A percentile compares a stretch with the other conserved stretches of the same genome.
Conservation (phyloP, 1,139 yeast species). For the Geotrichum klebahnii region DNA sequence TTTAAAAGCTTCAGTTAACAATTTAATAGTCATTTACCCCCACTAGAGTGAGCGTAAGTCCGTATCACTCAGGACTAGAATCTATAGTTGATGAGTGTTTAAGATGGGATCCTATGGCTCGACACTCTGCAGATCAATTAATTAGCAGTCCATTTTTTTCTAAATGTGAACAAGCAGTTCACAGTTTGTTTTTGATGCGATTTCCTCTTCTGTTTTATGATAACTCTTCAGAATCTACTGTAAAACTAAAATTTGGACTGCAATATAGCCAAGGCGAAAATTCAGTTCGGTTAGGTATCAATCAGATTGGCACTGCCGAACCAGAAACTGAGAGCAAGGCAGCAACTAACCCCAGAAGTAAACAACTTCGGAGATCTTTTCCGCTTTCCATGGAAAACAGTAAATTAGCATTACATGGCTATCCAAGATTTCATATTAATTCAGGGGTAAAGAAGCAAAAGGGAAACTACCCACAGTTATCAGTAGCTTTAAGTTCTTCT, state of each 20-base stretch:
- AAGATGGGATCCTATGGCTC: conserved; percentile 54
- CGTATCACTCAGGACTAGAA: conserved; percentile 20
- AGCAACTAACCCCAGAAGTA: not conserved
- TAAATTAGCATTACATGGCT: not conserved
- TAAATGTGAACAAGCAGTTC: conserved; percentile 9
- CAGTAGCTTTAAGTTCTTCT: conserved; percentile 9
- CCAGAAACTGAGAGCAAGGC: not conserved
- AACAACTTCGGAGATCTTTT: not conserved
- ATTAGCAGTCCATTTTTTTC: conserved; percentile 58
- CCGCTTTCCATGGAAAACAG: conserved; percentile 2
- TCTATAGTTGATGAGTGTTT: conserved; percentile 28
- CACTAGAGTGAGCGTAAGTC: conserved; percentile 8
- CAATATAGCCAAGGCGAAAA: not conserved
- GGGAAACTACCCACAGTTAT: not conserved
- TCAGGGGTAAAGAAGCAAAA: conserved; percentile 1
- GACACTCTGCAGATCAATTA: conserved; percentile 66
- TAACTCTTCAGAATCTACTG: not conserved
- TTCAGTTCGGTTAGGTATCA: not conserved
- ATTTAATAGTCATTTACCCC: not conserved
- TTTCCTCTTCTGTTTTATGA: not conserved
- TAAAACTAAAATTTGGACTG: too few relatives aligned
- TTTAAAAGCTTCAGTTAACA: not conserved
- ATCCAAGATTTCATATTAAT: too few relatives aligned
- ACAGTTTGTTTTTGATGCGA: conserved; percentile 2
- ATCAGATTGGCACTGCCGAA: not conserved